phyloP scores from a whole-genome alignment of 2,329 filamentous ascomycete genomes.

The Aspergillus felis region DNA sequence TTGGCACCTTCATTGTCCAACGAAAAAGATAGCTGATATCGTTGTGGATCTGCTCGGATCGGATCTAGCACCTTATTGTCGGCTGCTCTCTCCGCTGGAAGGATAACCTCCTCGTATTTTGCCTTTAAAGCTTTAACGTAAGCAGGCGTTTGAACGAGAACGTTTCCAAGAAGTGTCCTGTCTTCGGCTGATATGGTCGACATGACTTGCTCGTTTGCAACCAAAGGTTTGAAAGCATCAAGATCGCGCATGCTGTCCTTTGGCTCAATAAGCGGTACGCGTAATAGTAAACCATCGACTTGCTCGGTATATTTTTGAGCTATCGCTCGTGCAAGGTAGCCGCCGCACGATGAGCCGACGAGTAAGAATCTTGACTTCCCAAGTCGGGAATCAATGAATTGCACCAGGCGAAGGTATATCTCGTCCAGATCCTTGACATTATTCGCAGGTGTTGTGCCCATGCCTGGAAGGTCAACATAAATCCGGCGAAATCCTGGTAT shows the following conservation, averaged over 20 bases:
- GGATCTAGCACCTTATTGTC: conserved; percentile 20
- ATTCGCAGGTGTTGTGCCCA: conserved; percentile 25
- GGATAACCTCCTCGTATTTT: conserved; percentile 14
- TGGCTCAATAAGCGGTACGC: conserved; percentile 26
- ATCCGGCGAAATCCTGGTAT: conserved; percentile 19
- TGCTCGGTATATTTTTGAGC: conserved; percentile 22
- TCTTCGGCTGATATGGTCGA: conserved; percentile 19
- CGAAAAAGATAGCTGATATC: conserved; percentile 22
- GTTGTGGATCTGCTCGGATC: conserved; percentile 23
- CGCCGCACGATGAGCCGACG: conserved; percentile 26
- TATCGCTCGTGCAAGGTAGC: conserved; percentile 25
- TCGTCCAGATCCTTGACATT: conserved; percentile 23
- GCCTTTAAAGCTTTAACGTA: conserved; percentile 20
- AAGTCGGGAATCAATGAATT: conserved; percentile 25
- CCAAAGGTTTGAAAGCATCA: conserved; percentile 20
- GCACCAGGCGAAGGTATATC: conserved; percentile 20
- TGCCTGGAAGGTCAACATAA: conserved; percentile 29
- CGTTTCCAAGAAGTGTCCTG: conserved; percentile 18
- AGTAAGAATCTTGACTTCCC: conserved; percentile 20
- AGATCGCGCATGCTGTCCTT: conserved; percentile 20
- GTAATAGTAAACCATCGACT: conserved; percentile 24
- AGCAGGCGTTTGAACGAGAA: conserved; percentile 24
- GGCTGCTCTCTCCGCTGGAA: conserved; percentile 16
- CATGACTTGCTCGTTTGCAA: conserved; percentile 22
- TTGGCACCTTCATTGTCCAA: conserved; percentile 11